Evolutionary conservation across 345 rosid species (phyloP).

Genomic region (Stellera chamaejasme): DNA sequence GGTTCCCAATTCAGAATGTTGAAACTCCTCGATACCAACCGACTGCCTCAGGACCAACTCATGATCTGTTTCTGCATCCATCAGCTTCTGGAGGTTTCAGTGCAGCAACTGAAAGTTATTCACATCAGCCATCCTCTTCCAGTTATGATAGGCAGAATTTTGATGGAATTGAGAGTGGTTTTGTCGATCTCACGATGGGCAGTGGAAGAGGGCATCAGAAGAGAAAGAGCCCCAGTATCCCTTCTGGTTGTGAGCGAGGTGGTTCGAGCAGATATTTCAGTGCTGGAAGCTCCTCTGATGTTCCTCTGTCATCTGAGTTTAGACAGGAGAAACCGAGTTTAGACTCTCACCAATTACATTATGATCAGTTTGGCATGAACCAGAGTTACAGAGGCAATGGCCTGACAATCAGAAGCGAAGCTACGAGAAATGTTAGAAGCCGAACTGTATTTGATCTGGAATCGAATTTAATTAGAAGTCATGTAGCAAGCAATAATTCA

Average conservation of each 20-base stretch:
- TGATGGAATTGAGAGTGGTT: conserved; percentile 40
- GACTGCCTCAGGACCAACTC: conserved; percentile 41
- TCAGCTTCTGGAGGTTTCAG: conserved; percentile 33
- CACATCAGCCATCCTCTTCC: conserved; percentile 51
- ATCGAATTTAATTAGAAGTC: conserved; percentile 33
- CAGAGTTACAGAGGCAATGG: conserved; percentile 36
- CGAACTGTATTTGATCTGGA: conserved; percentile 62
- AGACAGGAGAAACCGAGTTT: conserved; percentile 41
- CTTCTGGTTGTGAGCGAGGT: conserved; percentile 62
- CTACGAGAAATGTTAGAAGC: conserved; percentile 72
- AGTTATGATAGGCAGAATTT: conserved; percentile 40
- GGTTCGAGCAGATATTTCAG: conserved; percentile 53
- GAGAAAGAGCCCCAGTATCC: conserved; percentile 62
- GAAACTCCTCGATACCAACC: conserved; percentile 50
- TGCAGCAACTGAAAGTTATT: conserved; percentile 41
- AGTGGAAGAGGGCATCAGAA: conserved; percentile 59
- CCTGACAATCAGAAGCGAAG: conserved; percentile 51
- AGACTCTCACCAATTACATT: conserved; percentile 41
- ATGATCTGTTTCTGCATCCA: conserved; percentile 37
- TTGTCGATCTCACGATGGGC: conserved; percentile 44
- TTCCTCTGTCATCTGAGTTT: conserved; percentile 37
- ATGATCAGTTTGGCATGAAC: conserved; percentile 38
- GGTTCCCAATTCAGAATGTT: conserved; percentile 36
- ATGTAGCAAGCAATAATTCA: conserved; percentile 33
- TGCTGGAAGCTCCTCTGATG: conserved; percentile 60